phyloP scores from a whole-genome alignment of 1,139 yeast genomes.

The Pichia sp. region DNA sequence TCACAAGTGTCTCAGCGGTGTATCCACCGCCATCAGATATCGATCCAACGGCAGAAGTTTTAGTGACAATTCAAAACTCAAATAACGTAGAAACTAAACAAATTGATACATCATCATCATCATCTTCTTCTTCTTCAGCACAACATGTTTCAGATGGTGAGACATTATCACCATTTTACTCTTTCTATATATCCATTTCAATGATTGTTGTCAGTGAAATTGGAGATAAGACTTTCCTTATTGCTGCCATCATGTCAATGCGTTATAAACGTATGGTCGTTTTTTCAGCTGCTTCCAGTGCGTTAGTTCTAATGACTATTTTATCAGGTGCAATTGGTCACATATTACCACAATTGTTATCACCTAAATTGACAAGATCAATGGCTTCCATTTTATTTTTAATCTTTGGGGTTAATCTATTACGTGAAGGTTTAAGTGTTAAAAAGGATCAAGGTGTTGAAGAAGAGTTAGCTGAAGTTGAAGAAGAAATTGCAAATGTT shows the following conservation, averaged over 20 bases:
- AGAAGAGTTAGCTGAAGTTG: conserved; percentile 94
- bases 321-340: conserved; percentile 90
- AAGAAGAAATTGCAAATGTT: conserved; percentile 74
- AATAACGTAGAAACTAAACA: background rate
- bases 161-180: conserved; percentile 11
- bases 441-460: conserved; percentile 79
- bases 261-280: conserved; percentile 76
- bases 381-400: conserved; percentile 76
- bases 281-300: conserved; percentile 80
- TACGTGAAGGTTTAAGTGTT: conserved; percentile 79
- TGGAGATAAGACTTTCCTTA: conserved; percentile 93
- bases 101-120: too few species aligned
- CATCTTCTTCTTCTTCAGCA: background rate
- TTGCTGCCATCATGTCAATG: conserved; percentile 98
- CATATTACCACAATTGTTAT: conserved; percentile 75
- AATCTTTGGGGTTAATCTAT: conserved; percentile 72
- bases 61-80: conserved; percentile 24
- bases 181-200: conserved; percentile 34
- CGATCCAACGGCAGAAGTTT: conserved; percentile 12
- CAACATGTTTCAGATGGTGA: conserved; percentile 7
- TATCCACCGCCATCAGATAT: conserved; percentile 23
- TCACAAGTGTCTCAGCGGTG: conserved; percentile 15
- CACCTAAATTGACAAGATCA: conserved; percentile 72
- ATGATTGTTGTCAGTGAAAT: conserved; percentile 93
- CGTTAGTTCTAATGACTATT: conserved; percentile 84